Base-by-base conservation (phyloP, 2,329 filamentous ascomycete genomes). In the Pleomassaria siparia region DNA sequence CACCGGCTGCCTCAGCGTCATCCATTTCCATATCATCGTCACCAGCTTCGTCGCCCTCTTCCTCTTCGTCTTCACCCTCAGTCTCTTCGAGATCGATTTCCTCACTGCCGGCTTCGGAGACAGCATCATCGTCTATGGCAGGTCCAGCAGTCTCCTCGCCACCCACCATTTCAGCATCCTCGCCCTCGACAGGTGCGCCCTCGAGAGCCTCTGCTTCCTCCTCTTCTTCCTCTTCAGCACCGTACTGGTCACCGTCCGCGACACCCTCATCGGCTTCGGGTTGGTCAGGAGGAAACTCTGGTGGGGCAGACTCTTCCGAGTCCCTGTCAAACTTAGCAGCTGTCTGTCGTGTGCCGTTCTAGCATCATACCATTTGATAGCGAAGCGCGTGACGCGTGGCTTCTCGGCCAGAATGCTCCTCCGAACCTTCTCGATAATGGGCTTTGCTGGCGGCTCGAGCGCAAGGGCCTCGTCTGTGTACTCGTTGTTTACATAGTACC, bases 401-500 rank as follows among this genome's bases (percentile, higher is more conserved):
- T 99, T 99, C 76, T 97, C 92, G 2, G 91, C 91, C 29, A 99
- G 82, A 42, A 99, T 89, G 67, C 95, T 96, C 61, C 95, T 87
- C 58, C 84, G 84, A 55, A 99, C 90, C 65, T 91, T 89, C 70
- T 99, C 95, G 56, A 97, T 86, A 60, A 95, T 81, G 30, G 91
- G 91, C 78, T 96, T 96, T 48, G 90, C 81, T 6, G 94, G 94
- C 9, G 94, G 94, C 62, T 97, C 91, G 40, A 87, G 85, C 62
- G 84, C 87, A 54, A 99, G 81, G 71, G 95, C 89, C 64, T 95
- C 90, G 21, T 88, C 88, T 61, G 95, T 90, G 72, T 99, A 99
- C 73, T 99, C 95, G 66, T 99, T 99, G 80, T 97, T 99, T 65
- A 99, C 94, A 62, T 99, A 99, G 82, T 99, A 99, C 53, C 94